A percentile compares a stretch with the other conserved stretches of the same genome.
phyloP scores from a whole-genome alignment of 148 eudicot genomes.

The Cornus suecica region DNA sequence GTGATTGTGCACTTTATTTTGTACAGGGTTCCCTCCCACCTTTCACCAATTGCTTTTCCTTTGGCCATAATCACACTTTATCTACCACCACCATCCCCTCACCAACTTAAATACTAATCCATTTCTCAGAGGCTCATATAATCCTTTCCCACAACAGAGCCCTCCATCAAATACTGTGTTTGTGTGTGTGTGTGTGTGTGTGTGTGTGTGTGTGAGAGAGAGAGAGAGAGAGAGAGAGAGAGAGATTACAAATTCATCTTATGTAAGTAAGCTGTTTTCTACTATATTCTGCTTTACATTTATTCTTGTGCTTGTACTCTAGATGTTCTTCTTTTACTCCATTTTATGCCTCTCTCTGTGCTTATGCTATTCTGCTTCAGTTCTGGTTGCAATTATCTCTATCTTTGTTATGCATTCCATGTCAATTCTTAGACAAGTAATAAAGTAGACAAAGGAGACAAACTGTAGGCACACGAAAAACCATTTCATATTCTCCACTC shows the following conservation, averaged over 20 bases:
- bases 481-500: slow-evolving; percentile 39
- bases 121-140: slow-evolving; percentile 14
- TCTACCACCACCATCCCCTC: slow-evolving; percentile 35
- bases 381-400: not conserved
- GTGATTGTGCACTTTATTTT: slow-evolving; percentile 51
- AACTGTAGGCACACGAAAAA: slow-evolving; percentile 30
- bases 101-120: slow-evolving; percentile 25
- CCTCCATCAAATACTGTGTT: not conserved
- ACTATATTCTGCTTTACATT: not conserved
- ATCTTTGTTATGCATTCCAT: not conserved
- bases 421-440: not conserved
- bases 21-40: slow-evolving; percentile 64
- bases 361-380: not conserved
- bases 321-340: not conserved
- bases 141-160: slow-evolving; percentile 36
- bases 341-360: not conserved
- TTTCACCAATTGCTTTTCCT: slow-evolving; percentile 32
- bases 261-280: slow-evolving; percentile 5
- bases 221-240: slow-evolving; percentile 7
- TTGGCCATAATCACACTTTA: slow-evolving; percentile 41
- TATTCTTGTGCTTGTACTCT: not conserved
- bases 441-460: not conserved
- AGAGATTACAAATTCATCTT: not conserved
- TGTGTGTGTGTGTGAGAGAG: no score
- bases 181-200: no score